phyloP scores from a whole-genome alignment of 23 red algal species.

The Chondrus crispus region DNA sequence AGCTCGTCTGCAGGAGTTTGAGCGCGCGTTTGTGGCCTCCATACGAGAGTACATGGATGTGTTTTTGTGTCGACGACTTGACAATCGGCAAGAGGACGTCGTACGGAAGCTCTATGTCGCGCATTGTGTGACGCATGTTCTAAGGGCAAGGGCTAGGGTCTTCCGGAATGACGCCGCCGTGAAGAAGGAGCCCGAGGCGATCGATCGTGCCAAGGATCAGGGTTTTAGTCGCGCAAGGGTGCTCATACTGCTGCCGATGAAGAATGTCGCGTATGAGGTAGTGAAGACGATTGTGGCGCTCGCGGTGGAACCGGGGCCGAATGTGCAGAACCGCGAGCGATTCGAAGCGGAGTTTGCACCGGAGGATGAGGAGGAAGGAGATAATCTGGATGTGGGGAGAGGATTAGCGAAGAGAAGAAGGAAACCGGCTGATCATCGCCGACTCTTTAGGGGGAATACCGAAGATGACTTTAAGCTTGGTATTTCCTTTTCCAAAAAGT shows the following conservation, averaged over 20 bases:
- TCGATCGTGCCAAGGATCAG: constrained; percentile 53
- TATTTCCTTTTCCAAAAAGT: constrained; percentile 47
- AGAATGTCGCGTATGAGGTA: constrained; percentile 80
- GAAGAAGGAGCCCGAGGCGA: background rate
- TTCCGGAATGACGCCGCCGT: constrained; percentile 20
- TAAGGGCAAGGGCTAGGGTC: constrained; percentile 7
- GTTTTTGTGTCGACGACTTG: background rate
- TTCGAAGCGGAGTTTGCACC: constrained; percentile 84
- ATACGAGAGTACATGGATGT: constrained; percentile 46
- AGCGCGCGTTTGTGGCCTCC: no score
- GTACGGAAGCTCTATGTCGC: constrained; percentile 23
- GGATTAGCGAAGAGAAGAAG: background rate
- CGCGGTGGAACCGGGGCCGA: background rate
- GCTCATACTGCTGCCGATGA: constrained; percentile 72
- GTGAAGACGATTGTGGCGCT: constrained; percentile 42
- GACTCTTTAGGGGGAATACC: constrained; percentile 80
- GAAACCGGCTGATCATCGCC: constrained; percentile 53
- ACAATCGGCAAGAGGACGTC: background rate
- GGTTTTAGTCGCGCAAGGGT: constrained; percentile 69
- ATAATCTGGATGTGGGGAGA: background rate
- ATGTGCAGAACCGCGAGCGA: constrained; percentile 39
- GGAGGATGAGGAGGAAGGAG: background rate
- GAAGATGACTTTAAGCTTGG: constrained; percentile 96
- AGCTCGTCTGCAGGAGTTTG: no score
- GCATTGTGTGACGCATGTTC: constrained; percentile 46